These are phyloP conservation scores for Nitzschia sp. DNA, from an alignment of 108 stramenopile species.

Conservation along the genomic window DNA sequence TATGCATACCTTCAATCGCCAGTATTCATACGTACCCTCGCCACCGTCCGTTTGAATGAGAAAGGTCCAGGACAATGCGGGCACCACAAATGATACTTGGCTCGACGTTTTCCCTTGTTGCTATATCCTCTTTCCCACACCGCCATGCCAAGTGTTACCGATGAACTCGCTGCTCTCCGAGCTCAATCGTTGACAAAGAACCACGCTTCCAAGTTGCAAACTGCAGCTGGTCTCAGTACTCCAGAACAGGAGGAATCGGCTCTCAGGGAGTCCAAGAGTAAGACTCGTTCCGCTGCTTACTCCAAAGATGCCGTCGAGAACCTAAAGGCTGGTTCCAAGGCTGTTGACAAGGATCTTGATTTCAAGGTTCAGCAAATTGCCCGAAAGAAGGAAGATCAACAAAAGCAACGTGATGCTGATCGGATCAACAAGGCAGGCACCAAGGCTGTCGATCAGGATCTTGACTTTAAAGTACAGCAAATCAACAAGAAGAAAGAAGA, in stretches of 20 bases:
- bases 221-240: slow-evolving; percentile 35
- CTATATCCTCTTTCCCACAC: background rate
- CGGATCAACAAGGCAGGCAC: slow-evolving; percentile 21
- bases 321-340: slow-evolving; percentile 22
- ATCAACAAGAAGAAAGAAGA: slow-evolving; percentile 20
- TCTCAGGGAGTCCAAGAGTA: slow-evolving; percentile 19
- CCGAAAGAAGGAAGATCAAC: slow-evolving; percentile 13
- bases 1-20: no score
- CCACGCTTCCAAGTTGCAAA: slow-evolving; percentile 31
- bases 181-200: slow-evolving; percentile 28
- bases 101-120: background rate
- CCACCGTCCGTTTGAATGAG: slow-evolving; percentile 2
- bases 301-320: slow-evolving; percentile 30
- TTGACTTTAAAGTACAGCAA: slow-evolving; percentile 20
- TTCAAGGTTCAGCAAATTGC: slow-evolving; percentile 12
- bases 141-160: slow-evolving; percentile 33
- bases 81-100: background rate
- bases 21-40: background rate
- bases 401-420: slow-evolving; percentile 17
- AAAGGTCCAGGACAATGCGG: background rate
- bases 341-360: slow-evolving; percentile 15
- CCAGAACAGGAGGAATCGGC: slow-evolving; percentile 33
- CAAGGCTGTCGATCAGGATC: slow-evolving; percentile 27
- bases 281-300: slow-evolving; percentile 14
- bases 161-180: slow-evolving; percentile 40